Percentiles rank a stretch among this genome's conserved stretches.
Evolutionary conservation across 169 alveolate species (phyloP).

Genomic region (Plasmodium berghei): DNA sequence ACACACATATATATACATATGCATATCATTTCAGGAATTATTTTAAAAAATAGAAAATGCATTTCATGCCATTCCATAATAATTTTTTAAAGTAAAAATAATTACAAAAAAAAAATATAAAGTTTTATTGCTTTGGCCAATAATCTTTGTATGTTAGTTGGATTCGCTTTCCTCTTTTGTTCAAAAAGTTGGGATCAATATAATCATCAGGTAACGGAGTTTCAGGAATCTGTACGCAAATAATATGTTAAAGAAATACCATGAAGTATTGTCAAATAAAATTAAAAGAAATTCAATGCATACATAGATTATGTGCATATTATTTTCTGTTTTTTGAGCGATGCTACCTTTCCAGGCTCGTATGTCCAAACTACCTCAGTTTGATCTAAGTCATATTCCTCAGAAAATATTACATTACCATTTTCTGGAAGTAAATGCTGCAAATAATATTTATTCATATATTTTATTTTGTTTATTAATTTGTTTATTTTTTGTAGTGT

Average conservation of each 20-base stretch:
- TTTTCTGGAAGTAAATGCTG: slow-evolving; percentile 85
- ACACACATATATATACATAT: not conserved
- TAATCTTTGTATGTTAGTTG: slow-evolving; percentile 84
- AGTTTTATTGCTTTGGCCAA: slow-evolving; percentile 85
- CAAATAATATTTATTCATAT: not conserved
- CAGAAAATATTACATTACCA: slow-evolving; percentile 86
- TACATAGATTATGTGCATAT: not conserved
- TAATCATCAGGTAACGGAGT: slow-evolving; percentile 88
- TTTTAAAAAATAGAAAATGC: slow-evolving; percentile 66
- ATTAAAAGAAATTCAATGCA: not conserved
- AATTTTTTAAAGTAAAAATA: slow-evolving; percentile 21
- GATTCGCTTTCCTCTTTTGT: slow-evolving; percentile 86
- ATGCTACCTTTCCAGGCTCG: slow-evolving; percentile 84
- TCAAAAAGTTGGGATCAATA: slow-evolving; percentile 88
- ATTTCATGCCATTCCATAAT: slow-evolving; percentile 43
- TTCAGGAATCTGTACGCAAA: slow-evolving; percentile 85
- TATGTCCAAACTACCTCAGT: slow-evolving; percentile 90
- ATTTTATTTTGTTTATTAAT: not conserved
- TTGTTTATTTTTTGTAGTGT: not conserved
- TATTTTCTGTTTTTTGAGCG: not conserved
- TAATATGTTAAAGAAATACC: slow-evolving; percentile 3
- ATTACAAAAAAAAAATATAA: not conserved
- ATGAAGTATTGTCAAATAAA: not conserved
- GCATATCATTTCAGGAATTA: slow-evolving; percentile 7
- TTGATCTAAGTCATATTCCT: slow-evolving; percentile 80